These are phyloP conservation scores for Diaporthe caulivora DNA, from an alignment of 2,329 filamentous ascomycete species.

Conservation along the genomic window DNA sequence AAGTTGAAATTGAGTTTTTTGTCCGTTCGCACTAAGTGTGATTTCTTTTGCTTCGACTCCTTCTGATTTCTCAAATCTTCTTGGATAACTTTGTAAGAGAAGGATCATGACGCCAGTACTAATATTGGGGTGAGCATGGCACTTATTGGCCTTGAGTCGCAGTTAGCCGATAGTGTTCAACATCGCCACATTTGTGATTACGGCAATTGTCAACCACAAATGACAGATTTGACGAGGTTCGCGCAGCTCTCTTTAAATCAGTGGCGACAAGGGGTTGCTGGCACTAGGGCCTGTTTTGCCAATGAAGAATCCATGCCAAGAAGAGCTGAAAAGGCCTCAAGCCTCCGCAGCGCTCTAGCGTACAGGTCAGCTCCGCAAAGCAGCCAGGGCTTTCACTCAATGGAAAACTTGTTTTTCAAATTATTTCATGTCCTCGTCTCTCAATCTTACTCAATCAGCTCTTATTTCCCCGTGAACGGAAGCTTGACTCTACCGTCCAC, in stretches of 20 bases:
- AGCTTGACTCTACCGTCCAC: background rate
- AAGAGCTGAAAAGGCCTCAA: slow-evolving; percentile 7
- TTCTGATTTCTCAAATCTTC: too few relatives aligned
- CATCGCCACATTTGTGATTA: background rate
- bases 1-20: background rate
- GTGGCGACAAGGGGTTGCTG: too few relatives aligned
- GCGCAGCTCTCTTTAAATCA: background rate
- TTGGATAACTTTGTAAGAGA: background rate
- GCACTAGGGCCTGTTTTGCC: background rate
- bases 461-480: background rate
- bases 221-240: too few relatives aligned
- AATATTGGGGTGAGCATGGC: too few relatives aligned
- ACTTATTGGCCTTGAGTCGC: background rate
- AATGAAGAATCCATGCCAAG: slow-evolving; percentile 6
- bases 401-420: background rate
- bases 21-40: background rate
- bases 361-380: background rate
- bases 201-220: background rate
- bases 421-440: background rate
- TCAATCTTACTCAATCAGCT: background rate
- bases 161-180: too few relatives aligned
- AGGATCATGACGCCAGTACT: too few relatives aligned
- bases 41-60: background rate
- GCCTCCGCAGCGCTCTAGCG: background rate
- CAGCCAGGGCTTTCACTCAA: background rate